Percentiles rank a stretch among this genome's conserved stretches.
Conservation (phyloP, 257 asterid genomes). For the Solanum megistacrolobum region DNA sequence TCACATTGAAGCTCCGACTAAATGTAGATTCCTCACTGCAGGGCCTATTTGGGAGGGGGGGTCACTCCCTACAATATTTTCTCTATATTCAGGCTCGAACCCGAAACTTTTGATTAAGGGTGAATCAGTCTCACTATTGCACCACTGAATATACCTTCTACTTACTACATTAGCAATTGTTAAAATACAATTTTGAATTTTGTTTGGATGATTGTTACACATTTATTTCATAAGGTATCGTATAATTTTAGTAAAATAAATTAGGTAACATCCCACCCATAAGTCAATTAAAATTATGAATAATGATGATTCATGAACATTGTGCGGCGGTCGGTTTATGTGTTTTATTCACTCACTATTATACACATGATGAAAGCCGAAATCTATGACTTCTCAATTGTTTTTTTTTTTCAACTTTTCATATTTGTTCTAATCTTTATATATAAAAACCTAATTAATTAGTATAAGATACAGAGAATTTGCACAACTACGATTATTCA, state of each 20-base stretch:
- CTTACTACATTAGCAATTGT: not conserved
- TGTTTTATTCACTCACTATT: not conserved
- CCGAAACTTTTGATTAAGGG: rapidly evolving
- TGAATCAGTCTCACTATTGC: rapidly evolving
- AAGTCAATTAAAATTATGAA: not conserved
- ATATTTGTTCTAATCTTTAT: not conserved
- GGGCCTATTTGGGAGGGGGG: not conserved
- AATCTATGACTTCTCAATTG: constrained; percentile 10
- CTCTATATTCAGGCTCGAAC: too few relatives aligned
- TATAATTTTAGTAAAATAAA: not conserved
- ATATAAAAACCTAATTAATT: not conserved
- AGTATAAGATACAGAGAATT: not conserved
- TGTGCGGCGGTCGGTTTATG: not conserved
- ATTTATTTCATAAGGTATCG: not conserved
- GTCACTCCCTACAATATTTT: not conserved
- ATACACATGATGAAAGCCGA: constrained; percentile 7
- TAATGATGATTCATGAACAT: not conserved
- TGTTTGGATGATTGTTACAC: not conserved
- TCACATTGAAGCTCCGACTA: rapidly evolving
- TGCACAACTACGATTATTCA: not conserved
- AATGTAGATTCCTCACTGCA: too few relatives aligned
- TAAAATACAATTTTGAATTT: not conserved
- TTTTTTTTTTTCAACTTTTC: not conserved
- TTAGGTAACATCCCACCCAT: not conserved
- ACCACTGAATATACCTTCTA: too few relatives aligned